Base-by-base conservation (phyloP, 1,139 yeast species). In the Hansenula lynferdii region DNA sequence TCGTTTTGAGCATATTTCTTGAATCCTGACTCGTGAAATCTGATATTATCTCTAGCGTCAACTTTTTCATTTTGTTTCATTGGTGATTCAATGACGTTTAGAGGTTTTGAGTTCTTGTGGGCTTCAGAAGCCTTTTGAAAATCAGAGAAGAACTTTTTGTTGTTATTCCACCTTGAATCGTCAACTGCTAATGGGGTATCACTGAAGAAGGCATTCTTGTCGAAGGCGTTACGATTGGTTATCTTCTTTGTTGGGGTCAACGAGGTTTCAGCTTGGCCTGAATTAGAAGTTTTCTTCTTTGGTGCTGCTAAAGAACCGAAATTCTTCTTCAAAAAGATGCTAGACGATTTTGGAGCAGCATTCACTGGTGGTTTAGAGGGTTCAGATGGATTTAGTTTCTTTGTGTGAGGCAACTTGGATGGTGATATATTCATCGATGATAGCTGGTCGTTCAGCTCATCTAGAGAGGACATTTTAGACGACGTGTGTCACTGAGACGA, bases 161-260 rank as follows among this genome's bases (percentile, higher is more conserved):
- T 46, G 10, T 48, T 18, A 1, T 47, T 47, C 56, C 56, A 51
- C 10, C 45, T 38, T n/a, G 35, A 25, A 37, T 50, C 53, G 31
- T 48, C 44, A 1, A 50, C 54, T 1, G 53, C 41, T 40, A 50
- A 36, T 8, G 54, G 54, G 2, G 42, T 26, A 27, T 47, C 47
- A 24, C 30, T 38, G 34, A 49, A 47, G 33, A 47, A 47, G 2
- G 43, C 40, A 34, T 45, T 30, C 20, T 42, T 55, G 29, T 49
- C 39, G 34, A 48, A 39, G 12, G 19, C 15, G 16, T n/a, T n/a
- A 7, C 17, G 20, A 4, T 22, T 16, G 21, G n/a, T n/a, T n/a
- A n/a, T n/a, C 7, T 37, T 40, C 30, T 37, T 38, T 10, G 34
- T 24, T 12, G 41, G 28, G 3, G 42, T 28, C 2, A 18, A 18